Base-by-base conservation (phyloP, 257 asterid species). In the Cinchona pubescens region DNA sequence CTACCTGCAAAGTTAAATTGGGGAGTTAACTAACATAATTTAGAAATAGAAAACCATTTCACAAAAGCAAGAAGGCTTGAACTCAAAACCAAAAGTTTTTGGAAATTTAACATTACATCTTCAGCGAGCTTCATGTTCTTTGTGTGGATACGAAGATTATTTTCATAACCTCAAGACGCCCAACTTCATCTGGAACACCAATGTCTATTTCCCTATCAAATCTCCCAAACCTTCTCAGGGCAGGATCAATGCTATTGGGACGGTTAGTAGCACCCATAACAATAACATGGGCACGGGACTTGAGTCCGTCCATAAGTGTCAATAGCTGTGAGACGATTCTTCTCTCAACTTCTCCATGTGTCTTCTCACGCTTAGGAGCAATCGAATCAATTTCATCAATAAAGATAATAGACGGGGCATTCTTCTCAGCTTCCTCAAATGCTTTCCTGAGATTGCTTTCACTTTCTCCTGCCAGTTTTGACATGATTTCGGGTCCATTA, bases 81-180 rank as follows among this genome's bases (percentile, higher is more conserved):
- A 71, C 49, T 13, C 46, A 14, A 75, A 43, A 37, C 56, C 68
- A 40, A 21, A 59, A 9, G 19, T 25, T 60, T 27, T 18, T 19
- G 43, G 58, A 66, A 13, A 55, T 40, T 55, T 43, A 62, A 73
- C 48, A 79, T 85, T 81, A 89, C 98, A 79, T 88, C 97, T 72
- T 90, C 97, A 19, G 96, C 85, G 40, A 93, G 98, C 81, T 91
- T 93, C 98, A 93, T 93, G 88, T 91, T 93, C 91, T 93, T 93
- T 27, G 98, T 90, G 48, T 93, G 98, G 64, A 93, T 91, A 59
- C 96, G 85, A 14, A 93, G 90, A 75, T n/a, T n/a, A n/a, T n/a
- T n/a, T n/a, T n/a, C n/a, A n/a, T n/a, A n/a, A 93, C 98, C 87
- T 93, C 98, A 53, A 93, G 95, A n/a, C 98, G 92, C 35, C 98